A percentile compares a stretch with the other conserved stretches of the same genome.
Evolutionary conservation across 352 stramenopile species (phyloP).

Genomic region (Globisporangium polare): DNA sequence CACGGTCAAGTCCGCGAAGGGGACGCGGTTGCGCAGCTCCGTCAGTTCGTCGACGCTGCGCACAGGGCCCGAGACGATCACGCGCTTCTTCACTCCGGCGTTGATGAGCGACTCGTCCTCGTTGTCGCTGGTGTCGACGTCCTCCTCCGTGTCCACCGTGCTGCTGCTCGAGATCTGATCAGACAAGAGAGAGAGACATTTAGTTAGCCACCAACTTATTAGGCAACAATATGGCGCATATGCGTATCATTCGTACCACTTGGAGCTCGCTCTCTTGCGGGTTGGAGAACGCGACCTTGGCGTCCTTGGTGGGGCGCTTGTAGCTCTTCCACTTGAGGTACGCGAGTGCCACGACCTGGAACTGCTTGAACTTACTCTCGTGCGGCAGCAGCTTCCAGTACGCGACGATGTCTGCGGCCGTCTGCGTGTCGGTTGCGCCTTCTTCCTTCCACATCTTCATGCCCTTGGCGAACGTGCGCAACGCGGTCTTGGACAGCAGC

Average conservation of each 20-base stretch:
- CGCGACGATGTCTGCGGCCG: constrained; percentile 39
- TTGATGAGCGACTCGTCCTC: constrained; percentile 60
- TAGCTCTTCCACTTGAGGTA: constrained; percentile 77
- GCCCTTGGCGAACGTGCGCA: constrained; percentile 66
- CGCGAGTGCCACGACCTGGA: constrained; percentile 51
- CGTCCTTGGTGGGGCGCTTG: constrained; percentile 29
- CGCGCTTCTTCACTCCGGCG: constrained; percentile 34
- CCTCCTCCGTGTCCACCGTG: constrained; percentile 19
- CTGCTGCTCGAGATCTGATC: constrained; percentile 18
- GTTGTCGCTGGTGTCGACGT: constrained; percentile 32
- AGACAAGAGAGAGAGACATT: too few relatives aligned
- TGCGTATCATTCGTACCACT: not conserved
- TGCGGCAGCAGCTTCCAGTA: constrained; percentile 70
- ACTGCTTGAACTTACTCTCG: constrained; percentile 70
- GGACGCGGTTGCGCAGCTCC: constrained; percentile 45
- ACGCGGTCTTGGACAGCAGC: constrained; percentile 64
- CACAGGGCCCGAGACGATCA: constrained; percentile 19
- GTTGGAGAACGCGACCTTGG: constrained; percentile 38
- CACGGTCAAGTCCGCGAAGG: constrained; percentile 55
- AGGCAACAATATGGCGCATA: too few relatives aligned
- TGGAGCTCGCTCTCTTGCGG: constrained; percentile 31
- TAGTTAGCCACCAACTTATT: too few relatives aligned
- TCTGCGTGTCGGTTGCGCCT: constrained; percentile 38
- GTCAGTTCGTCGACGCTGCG: constrained; percentile 48
- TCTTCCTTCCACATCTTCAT: constrained; percentile 72